Percentiles rank a stretch among this genome's conserved stretches.
Conservation (phyloP, 257 asterid genomes). For the Buddleja alternifolia region DNA sequence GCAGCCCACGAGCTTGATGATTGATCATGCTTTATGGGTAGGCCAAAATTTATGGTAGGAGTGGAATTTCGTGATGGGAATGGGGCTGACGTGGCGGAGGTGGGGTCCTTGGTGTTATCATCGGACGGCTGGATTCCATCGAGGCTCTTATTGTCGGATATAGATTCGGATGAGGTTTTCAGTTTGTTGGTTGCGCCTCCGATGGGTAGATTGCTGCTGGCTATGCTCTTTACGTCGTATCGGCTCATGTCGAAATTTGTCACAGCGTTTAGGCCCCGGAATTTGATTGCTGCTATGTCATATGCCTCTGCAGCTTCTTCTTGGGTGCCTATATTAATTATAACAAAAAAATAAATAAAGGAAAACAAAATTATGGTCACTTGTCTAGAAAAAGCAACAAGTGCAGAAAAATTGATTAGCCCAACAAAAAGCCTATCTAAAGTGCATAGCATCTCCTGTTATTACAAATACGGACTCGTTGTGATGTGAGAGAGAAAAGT, state of each 20-base stretch:
- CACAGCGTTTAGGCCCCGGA: slow-evolving; percentile 79
- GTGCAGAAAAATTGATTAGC: too few relatives aligned
- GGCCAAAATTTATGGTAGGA: slow-evolving; percentile 36
- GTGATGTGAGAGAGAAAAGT: too few relatives aligned
- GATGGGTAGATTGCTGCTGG: slow-evolving; percentile 65
- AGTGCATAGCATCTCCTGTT: too few relatives aligned
- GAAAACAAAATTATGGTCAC: too few relatives aligned
- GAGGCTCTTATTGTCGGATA: slow-evolving; percentile 36
- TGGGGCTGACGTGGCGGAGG: slow-evolving; percentile 37
- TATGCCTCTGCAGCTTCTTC: slow-evolving; percentile 93
- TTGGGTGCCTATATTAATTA: slow-evolving; percentile 57
- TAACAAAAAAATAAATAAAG: not conserved
- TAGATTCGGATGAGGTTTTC: slow-evolving; percentile 45
- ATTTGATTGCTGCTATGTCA: slow-evolving; percentile 85
- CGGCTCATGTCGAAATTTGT: slow-evolving; percentile 84
- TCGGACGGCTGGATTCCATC: slow-evolving; percentile 32
- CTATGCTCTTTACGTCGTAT: slow-evolving; percentile 73
- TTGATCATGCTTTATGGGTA: slow-evolving; percentile 53
- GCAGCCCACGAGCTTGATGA: slow-evolving; percentile 57
- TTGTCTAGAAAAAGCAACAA: too few relatives aligned
- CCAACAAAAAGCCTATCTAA: too few relatives aligned
- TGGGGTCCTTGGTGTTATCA: slow-evolving; percentile 25
- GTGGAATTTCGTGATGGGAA: slow-evolving; percentile 31
- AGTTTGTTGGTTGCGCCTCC: slow-evolving; percentile 58
- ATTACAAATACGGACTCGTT: too few relatives aligned